Percentiles rank a stretch among this genome's conserved stretches.
These are phyloP conservation scores for Lolium multiflorum DNA, from an alignment of 176 grass and related monocot genomes.

Conservation along the genomic window DNA sequence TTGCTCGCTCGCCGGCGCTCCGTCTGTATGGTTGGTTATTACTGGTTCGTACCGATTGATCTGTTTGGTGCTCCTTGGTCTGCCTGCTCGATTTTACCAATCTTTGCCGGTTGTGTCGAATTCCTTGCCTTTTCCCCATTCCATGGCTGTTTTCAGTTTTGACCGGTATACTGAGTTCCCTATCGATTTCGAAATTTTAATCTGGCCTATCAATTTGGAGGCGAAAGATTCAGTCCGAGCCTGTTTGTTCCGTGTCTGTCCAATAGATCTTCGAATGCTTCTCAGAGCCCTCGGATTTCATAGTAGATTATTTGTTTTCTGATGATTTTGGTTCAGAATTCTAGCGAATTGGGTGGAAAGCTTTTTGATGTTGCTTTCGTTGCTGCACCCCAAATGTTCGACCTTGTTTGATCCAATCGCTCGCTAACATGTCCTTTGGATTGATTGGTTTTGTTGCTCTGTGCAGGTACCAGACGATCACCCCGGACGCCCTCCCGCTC, in stretches of 20 bases:
- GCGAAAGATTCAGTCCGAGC: not conserved
- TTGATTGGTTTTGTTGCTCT: constrained; percentile 32
- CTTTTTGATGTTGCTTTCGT: not conserved
- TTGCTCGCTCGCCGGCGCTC: not conserved
- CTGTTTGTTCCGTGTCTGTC: not conserved
- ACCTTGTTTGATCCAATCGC: constrained; percentile 38
- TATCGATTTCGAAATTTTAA: not conserved
- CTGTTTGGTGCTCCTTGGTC: not conserved
- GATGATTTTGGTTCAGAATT: constrained; percentile 34
- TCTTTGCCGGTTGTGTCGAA: not conserved
- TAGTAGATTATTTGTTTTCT: not conserved
- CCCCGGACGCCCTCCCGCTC: constrained; percentile 55
- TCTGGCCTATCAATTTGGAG: not conserved
- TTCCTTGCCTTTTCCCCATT: constrained; percentile 20
- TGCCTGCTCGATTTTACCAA: not conserved
- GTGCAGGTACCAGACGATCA: constrained; percentile 69
- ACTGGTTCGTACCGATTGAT: constrained; percentile 16
- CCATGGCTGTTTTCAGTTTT: not conserved
- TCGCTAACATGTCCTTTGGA: not conserved
- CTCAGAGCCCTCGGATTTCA: no score
- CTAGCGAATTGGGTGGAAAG: not conserved
- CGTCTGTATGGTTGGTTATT: not conserved
- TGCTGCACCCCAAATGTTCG: constrained; percentile 23
- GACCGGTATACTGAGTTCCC: constrained; percentile 10
- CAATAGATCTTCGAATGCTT: constrained; percentile 24